These are phyloP conservation scores for Vitis riparia DNA, from an alignment of 164 flowering plant genomes.

Conservation along the genomic window DNA sequence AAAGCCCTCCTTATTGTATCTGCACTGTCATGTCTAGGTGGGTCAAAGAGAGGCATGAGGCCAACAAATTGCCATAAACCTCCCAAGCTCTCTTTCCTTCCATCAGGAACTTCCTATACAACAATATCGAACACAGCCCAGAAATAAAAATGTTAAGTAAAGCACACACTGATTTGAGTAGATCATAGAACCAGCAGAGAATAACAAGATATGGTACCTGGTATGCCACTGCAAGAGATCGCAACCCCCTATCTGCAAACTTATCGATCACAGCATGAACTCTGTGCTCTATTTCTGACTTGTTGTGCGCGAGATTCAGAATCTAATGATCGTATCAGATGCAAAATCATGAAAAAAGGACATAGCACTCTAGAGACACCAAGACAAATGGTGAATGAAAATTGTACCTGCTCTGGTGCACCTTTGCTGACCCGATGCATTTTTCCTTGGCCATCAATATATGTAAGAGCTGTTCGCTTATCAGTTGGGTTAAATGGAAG, in stretches of 20 bases:
- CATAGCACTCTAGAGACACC: neutral
- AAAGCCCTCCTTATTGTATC: slow-evolving; percentile 63
- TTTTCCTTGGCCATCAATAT: slow-evolving; percentile 52
- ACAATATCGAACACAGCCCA: neutral
- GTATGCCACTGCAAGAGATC: slow-evolving; percentile 89
- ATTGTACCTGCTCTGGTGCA: slow-evolving; percentile 71
- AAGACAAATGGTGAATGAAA: neutral
- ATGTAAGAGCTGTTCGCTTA: slow-evolving; percentile 68
- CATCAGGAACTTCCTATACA: slow-evolving; percentile 61
- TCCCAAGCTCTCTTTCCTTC: slow-evolving; percentile 57
- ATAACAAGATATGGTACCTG: slow-evolving; percentile 45
- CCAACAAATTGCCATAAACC: slow-evolving; percentile 69
- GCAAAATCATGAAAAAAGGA: neutral
- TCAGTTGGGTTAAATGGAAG: slow-evolving; percentile 67
- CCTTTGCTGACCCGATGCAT: slow-evolving; percentile 86
- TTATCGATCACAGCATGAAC: slow-evolving; percentile 84
- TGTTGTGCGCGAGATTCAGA: slow-evolving; percentile 76
- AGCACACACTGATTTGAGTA: neutral
- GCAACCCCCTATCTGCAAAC: slow-evolving; percentile 82
- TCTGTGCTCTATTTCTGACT: slow-evolving; percentile 67
- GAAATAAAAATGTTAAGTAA: neutral
- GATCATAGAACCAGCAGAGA: neutral
- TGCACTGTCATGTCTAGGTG: slow-evolving; percentile 74
- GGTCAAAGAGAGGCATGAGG: slow-evolving; percentile 67
- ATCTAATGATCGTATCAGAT: slow-evolving; percentile 43